Evolutionary conservation across 768 basidiomycete genomes (phyloP), one percentile per base, ranked within the genome.

Genomic region (Amanita pallidorosea): DNA sequence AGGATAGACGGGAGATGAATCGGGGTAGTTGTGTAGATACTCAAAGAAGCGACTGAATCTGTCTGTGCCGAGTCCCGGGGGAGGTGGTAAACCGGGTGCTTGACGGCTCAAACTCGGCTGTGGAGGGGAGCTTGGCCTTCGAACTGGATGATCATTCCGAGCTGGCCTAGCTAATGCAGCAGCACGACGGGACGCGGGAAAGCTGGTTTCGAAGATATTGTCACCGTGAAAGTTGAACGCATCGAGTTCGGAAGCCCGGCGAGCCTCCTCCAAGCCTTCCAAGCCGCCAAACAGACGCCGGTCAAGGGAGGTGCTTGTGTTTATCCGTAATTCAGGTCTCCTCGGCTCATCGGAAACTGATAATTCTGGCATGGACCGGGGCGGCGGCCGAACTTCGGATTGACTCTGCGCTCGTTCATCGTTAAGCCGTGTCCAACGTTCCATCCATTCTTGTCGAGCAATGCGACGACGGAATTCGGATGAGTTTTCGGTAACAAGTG

Each of bases 401-500:
- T 25, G 48, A 13, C 37, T 27, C 29, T 49, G 35, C 38, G n/a
- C 31, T 20, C 41, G 15, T 35, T 44, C 41, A n/a, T 35, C 38
- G 31, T 51, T 36, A n/a, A 51, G 7, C 31, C 49, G 25, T 36
- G 49, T 22, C 23, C 18, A 41, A 8, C 49, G 49, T 34, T 44
- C 49, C 36, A 35, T 35, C 49, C 29, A 49, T 33, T 49, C 48
- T 17, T 49, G 38, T 12, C 38, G 20, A 31, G 48, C 48, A 23
- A 23, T 42, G 7, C 48, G 23, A 12, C 37, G 48, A 5, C 49
- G 41, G 18, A 51, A 35, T 22, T 51, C 49, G 27, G 49, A 38
- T 17, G 49, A 42, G 17, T 51, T 51, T 22, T 51, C 49, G 7
- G 49, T 44, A 13, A 51, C 49, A 35, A 44, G 49, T 33, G 49